A percentile compares a stretch with the other conserved stretches of the same genome.
Evolutionary conservation across 148 eudicot genomes (phyloP).

Genomic region (Fagopyrum tataricum): DNA sequence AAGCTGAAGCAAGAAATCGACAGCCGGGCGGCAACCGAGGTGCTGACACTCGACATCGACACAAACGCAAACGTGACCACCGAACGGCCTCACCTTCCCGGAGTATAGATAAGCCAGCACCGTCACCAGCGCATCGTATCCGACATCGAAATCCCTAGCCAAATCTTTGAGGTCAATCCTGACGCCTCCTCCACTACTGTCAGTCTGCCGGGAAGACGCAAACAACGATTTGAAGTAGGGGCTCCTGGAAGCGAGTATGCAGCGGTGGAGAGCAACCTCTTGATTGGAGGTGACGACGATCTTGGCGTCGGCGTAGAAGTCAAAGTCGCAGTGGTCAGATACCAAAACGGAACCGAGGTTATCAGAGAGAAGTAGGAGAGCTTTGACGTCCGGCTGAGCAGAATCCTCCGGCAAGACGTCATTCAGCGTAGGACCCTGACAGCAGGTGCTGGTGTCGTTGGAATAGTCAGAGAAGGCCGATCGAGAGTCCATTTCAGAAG

Average conservation of each 20-base stretch:
- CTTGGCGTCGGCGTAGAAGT: slow-evolving; percentile 55
- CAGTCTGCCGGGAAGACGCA: slow-evolving; percentile 15
- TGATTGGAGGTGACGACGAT: slow-evolving; percentile 36
- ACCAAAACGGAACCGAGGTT: slow-evolving; percentile 42
- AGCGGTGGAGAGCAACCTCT: slow-evolving; percentile 62
- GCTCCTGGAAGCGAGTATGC: slow-evolving; percentile 61
- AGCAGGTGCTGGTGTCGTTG: slow-evolving; percentile 57
- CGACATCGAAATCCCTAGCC: slow-evolving; percentile 45
- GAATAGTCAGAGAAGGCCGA: slow-evolving; percentile 55
- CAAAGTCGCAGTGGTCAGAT: slow-evolving; percentile 18
- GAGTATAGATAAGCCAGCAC: slow-evolving; percentile 64
- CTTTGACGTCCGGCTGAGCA: slow-evolving; percentile 24
- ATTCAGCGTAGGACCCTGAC: slow-evolving; percentile 11
- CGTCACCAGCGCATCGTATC: slow-evolving; percentile 54
- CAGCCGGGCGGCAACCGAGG: slow-evolving; percentile 60
- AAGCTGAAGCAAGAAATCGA: slow-evolving; percentile 61
- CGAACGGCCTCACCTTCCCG: slow-evolving; percentile 43
- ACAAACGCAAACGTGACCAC: slow-evolving; percentile 56
- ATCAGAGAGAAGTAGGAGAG: slow-evolving; percentile 50
- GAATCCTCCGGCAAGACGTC: slow-evolving; percentile 14
- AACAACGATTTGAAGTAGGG: slow-evolving; percentile 41
- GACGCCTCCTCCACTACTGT: slow-evolving; percentile 13
- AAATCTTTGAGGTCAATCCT: slow-evolving; percentile 55
- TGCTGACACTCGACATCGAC: slow-evolving; percentile 70
- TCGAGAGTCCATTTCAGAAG: slow-evolving; percentile 23